Base-by-base conservation (phyloP, 2,329 filamentous ascomycete species). In the Trichoderma koningiopsis region DNA sequence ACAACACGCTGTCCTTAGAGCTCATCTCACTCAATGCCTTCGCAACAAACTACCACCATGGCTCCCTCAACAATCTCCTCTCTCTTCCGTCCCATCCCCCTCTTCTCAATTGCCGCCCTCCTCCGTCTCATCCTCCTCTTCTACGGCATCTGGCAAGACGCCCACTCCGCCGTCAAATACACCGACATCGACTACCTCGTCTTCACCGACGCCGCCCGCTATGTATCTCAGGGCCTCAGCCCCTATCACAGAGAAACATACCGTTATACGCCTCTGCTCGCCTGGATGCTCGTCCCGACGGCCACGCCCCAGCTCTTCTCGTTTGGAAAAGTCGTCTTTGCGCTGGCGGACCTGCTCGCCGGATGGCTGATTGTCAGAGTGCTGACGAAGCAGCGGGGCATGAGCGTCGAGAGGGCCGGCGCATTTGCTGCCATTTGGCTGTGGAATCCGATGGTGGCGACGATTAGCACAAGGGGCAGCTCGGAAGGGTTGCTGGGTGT, bases 131-230 rank as follows among this genome's bases (percentile, higher is more conserved):
- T 83, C 37, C 89, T 99, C 72, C 87, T 98, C 61, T 78, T 96
- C 75, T 98, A 98, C 79, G 95, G 96, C 70, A 87, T 93, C 71
- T 94, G 92, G 85, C 96, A 99, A 83, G 96, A 99, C 81, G 91
- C 93, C 70, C 86, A 94, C 81, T 96, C 94, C 8, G 90, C 95
- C 16, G 83, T 99, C 77, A 98, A 98, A 82, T 99, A 98, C 84
- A 99, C 96, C 63, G 96, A 99, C 81, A 97, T 99, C 75, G 96
- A 99, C 85, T 99, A 99, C 81, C 89, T 94, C 73, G 96, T 99
- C 79, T 99, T 99, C 84, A 98, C 96, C 60, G 95, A 98, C 79
- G 96, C 96, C 31, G 89, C 96, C 2, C 91, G 92, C 72, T 95
- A 92, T 80, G 81, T 93, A 55, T 82, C 89, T 4, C 83, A 81